These are phyloP conservation scores for Pilasporangium apinafurcum DNA, from an alignment of 352 stramenopile species.

Conservation along the genomic window DNA sequence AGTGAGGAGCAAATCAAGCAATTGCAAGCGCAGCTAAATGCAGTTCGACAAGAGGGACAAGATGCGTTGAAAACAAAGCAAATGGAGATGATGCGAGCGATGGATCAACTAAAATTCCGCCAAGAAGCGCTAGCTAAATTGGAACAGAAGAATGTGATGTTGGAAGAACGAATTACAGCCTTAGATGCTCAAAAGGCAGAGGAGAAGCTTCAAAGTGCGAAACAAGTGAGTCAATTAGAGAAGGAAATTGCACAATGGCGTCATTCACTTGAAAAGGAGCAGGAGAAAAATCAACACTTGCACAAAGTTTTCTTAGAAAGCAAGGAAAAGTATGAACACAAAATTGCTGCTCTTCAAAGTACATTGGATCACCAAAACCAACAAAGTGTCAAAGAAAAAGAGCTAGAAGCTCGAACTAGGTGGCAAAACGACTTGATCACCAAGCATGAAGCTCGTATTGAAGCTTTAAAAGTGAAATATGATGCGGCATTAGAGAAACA, in stretches of 20 bases:
- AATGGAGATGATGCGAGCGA: conserved; percentile 30
- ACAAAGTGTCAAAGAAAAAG: conserved; percentile 43
- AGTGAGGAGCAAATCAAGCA: conserved; percentile 27
- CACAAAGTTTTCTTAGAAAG: conserved; percentile 22
- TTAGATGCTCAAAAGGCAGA: conserved; percentile 31
- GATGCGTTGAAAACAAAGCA: conserved; percentile 51
- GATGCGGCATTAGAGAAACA: conserved; percentile 55
- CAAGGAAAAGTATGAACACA: conserved; percentile 44
- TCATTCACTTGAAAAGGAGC: conserved; percentile 39
- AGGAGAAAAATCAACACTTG: conserved; percentile 20
- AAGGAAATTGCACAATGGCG: conserved; percentile 48
- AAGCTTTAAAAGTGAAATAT: conserved; percentile 66
- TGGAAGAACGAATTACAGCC: conserved; percentile 26
- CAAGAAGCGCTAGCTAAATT: conserved; percentile 44
- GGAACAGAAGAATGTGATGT: conserved; percentile 33
- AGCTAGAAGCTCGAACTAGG: conserved; percentile 43
- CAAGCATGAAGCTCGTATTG: conserved; percentile 64
- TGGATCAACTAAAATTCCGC: conserved; percentile 52
- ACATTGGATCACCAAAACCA: conserved; percentile 36
- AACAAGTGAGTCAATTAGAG: conserved; percentile 31
- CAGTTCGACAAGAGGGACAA: conserved; percentile 19
- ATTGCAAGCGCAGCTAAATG: conserved; percentile 27
- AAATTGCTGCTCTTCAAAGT: conserved; percentile 39
- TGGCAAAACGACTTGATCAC: conserved; percentile 70
- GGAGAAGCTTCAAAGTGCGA: conserved; percentile 31